phyloP scores from a whole-genome alignment of 139 green algal genomes.

The Volvox reticuliferus region DNA sequence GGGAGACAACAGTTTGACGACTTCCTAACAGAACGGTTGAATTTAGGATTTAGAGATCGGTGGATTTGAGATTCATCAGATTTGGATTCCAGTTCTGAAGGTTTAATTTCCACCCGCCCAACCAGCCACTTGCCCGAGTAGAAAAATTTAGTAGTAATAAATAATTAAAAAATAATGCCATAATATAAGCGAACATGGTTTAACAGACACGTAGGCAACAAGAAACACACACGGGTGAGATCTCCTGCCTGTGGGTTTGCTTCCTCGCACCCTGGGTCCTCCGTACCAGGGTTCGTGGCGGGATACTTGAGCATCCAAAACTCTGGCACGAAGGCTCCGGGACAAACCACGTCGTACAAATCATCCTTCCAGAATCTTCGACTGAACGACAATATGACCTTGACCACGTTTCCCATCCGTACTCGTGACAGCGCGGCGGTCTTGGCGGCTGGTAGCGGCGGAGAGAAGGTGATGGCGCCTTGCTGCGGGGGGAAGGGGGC shows the following conservation, averaged over 20 bases:
- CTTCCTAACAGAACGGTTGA: no score
- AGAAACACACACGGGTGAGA: neutral
- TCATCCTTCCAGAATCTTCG: constrained; percentile 79
- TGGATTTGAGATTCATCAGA: no score
- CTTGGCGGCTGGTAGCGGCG: constrained; percentile 78
- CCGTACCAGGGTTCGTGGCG: neutral
- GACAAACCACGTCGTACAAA: constrained; percentile 89
- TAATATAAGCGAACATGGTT: no score
- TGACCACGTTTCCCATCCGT: constrained; percentile 73
- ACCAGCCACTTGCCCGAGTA: no score
- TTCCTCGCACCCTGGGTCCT: no score
- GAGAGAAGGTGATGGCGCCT: constrained; percentile 73
- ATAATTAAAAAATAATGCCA: neutral
- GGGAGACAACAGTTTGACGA: no score
- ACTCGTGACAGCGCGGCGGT: constrained; percentile 60
- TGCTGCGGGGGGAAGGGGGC: constrained; percentile 49
- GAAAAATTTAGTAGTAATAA: no score
- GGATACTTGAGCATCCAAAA: constrained; percentile 83
- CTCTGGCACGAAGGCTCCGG: constrained; percentile 83
- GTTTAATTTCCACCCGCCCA: no score
- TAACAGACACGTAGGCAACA: neutral
- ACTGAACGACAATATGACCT: constrained; percentile 55
- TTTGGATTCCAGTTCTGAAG: no score
- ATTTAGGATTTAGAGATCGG: no score
- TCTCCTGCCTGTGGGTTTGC: no score